Conservation (phyloP, 352 stramenopile species). For the Phytophthora cactorum region DNA sequence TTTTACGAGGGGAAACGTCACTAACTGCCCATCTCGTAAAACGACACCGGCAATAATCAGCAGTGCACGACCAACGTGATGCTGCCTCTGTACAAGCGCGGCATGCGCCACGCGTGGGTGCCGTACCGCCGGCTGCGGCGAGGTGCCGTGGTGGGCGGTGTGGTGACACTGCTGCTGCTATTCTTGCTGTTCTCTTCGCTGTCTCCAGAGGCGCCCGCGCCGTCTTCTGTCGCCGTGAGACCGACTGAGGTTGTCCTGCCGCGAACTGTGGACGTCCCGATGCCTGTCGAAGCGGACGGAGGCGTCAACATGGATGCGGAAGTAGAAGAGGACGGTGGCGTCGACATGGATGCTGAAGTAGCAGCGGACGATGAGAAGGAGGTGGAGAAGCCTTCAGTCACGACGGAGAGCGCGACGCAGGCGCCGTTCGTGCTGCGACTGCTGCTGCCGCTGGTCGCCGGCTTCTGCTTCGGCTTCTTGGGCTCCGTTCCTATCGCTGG, state of each 20-base stretch:
- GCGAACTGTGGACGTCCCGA: conserved; percentile 1
- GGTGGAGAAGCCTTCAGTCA: not conserved
- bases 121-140: conserved; percentile 72
- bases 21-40: conserved; percentile 17
- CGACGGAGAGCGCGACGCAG: not conserved
- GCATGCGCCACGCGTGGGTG: conserved; percentile 63
- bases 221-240: conserved; percentile 15
- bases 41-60: conserved; percentile 8
- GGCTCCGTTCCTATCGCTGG: conserved; percentile 85
- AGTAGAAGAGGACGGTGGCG: conserved; percentile 9
- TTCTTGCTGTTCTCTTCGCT: conserved; percentile 59
- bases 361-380: conserved; percentile 2
- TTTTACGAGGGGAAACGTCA: conserved; percentile 6
- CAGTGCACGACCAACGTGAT: conserved; percentile 11
- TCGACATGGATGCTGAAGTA: conserved; percentile 21
- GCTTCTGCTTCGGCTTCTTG: conserved; percentile 88
- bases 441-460: conserved; percentile 75
- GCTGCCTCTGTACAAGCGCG: conserved; percentile 73
- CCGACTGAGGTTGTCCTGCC: conserved; percentile 14
- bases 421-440: conserved; percentile 64
- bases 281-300: conserved; percentile 10
- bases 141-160: conserved; percentile 39
- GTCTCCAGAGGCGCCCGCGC: conserved; percentile 5
- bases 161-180: conserved; percentile 59
- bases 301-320: conserved; percentile 21